Evolutionary conservation across 1,139 yeast genomes (phyloP).

Genomic region (Candida neerlandica): DNA sequence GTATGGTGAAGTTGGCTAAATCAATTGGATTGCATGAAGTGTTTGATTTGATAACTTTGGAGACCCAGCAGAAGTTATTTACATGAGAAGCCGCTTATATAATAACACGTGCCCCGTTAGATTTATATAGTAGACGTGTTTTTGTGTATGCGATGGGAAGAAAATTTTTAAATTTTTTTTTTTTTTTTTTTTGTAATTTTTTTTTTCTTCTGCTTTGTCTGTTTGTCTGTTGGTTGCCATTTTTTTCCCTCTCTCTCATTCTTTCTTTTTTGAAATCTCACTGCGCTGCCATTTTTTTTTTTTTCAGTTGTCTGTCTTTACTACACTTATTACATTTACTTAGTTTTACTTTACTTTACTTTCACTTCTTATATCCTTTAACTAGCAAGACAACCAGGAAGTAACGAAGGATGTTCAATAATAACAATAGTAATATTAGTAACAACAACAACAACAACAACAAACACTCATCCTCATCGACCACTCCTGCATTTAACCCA

Average conservation of each 20-base stretch:
- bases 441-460: not conserved
- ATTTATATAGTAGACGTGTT: not conserved
- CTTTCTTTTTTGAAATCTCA: not conserved
- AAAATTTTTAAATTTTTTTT: not conserved
- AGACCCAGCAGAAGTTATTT: conserved; percentile 22
- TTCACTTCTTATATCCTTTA: no score
- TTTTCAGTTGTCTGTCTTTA: not conserved
- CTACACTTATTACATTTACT: not conserved
- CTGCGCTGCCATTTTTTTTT: not conserved
- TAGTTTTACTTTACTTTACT: no score
- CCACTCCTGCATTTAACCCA: conserved; percentile 2
- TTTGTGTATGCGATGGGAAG: conserved; percentile 3
- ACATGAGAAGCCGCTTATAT: conserved; percentile 6
- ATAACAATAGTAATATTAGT: not conserved
- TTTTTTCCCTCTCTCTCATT: not conserved
- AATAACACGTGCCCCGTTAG: not conserved
- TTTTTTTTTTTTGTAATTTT: not conserved
- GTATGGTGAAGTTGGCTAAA: conserved; percentile 11
- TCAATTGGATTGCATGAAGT: conserved; percentile 18
- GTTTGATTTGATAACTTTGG: conserved; percentile 22
- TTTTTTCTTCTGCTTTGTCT: not conserved
- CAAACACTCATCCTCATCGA: not conserved
- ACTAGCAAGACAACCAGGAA: not conserved
- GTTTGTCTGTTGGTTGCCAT: no score
- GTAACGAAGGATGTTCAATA: not conserved